phyloP scores from a whole-genome alignment of 2,329 filamentous ascomycete genomes.

The Colletotrichum sp. region DNA sequence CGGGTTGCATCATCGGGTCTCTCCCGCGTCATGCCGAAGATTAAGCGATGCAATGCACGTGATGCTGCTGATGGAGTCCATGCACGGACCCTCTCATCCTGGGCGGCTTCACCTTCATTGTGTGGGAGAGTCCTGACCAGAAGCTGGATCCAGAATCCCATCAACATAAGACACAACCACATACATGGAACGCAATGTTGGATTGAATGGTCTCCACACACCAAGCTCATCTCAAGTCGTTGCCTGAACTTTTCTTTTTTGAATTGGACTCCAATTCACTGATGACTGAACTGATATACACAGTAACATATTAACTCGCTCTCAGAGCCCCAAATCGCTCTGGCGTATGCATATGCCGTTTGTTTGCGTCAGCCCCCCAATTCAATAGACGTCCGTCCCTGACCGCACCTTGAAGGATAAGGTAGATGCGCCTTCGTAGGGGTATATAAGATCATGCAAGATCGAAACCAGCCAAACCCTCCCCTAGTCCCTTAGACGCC shows the following conservation, averaged over 20 bases:
- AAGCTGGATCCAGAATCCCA: background rate
- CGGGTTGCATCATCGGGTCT: constrained; percentile 10
- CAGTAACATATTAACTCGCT: constrained; percentile 13
- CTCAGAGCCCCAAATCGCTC: background rate
- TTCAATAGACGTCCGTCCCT: constrained; percentile 12
- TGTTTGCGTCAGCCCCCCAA: background rate
- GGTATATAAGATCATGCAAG: constrained; percentile 22
- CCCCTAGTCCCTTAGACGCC: constrained; percentile 7
- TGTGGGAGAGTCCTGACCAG: background rate
- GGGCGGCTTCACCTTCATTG: background rate
- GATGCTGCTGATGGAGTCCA: constrained; percentile 16
- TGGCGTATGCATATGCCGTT: constrained; percentile 5
- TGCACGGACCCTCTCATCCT: background rate
- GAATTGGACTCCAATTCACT: background rate
- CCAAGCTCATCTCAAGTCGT: background rate
- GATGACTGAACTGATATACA: constrained; percentile 4
- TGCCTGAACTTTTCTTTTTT: background rate
- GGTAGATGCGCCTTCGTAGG: constrained; percentile 21
- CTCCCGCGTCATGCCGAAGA: constrained; percentile 32
- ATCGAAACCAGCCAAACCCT: constrained; percentile 7
- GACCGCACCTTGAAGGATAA: constrained; percentile 16
- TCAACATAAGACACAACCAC: background rate
- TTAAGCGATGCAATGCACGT: constrained; percentile 31
- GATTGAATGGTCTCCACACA: background rate
- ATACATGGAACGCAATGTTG: background rate